phyloP scores from a whole-genome alignment of 345 rosid species.

The Linum tenue region DNA sequence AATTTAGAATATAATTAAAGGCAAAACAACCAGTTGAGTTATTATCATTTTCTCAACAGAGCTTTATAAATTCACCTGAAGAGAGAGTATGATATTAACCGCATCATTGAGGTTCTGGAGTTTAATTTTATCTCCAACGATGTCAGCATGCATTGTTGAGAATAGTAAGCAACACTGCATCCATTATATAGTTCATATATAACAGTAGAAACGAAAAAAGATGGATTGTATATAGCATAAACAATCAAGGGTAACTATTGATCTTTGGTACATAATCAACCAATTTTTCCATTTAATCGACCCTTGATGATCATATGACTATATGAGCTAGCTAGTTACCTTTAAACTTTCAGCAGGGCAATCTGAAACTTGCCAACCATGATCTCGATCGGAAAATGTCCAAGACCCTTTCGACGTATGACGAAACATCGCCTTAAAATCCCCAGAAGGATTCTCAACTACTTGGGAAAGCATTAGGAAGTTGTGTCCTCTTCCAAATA shows the following conservation, averaged over 20 bases:
- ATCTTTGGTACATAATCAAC: too few relatives aligned
- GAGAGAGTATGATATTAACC: constrained; percentile 27
- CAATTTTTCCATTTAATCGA: too few relatives aligned
- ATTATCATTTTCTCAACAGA: not conserved
- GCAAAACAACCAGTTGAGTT: not conserved
- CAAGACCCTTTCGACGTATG: constrained; percentile 10
- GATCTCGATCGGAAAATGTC: constrained; percentile 13
- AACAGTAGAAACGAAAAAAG: not conserved
- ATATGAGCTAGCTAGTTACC: not conserved
- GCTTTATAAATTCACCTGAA: constrained; percentile 22
- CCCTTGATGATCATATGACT: too few relatives aligned
- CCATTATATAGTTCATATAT: too few relatives aligned
- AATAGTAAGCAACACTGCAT: constrained; percentile 29
- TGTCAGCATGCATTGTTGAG: constrained; percentile 19
- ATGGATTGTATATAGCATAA: too few relatives aligned
- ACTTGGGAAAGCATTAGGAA: not conserved
- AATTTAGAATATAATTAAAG: not conserved
- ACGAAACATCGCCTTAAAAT: not conserved
- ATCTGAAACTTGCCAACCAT: constrained; percentile 18
- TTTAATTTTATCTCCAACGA: constrained; percentile 29
- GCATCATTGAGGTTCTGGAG: constrained; percentile 19
- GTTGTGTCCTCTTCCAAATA: not conserved
- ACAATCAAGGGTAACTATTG: too few relatives aligned
- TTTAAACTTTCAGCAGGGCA: constrained; percentile 14
- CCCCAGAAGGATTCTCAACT: constrained; percentile 6